A percentile compares a stretch with the other conserved stretches of the same genome.
These are phyloP conservation scores for Hanseniaspora vineae DNA, from an alignment of 805 yeast genomes.

Conservation along the genomic window DNA sequence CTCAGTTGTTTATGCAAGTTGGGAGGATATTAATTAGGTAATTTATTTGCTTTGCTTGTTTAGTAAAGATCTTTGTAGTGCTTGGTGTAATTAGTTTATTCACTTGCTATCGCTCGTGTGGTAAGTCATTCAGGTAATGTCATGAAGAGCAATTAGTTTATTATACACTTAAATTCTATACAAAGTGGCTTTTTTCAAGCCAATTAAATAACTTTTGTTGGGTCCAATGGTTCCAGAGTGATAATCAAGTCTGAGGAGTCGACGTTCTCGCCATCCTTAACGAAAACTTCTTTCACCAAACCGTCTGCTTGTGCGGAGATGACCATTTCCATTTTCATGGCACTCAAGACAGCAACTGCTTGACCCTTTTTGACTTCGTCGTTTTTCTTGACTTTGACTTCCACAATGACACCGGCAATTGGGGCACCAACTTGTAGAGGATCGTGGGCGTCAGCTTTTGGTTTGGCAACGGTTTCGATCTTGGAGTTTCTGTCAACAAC, in stretches of 20 bases:
- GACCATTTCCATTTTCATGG: constrained; percentile 99
- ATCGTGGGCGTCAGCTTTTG: constrained; percentile 80
- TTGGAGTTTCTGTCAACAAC: constrained; percentile 81
- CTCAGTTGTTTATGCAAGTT: too few relatives aligned
- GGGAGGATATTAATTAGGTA: too few relatives aligned
- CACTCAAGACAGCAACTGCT: constrained; percentile 83
- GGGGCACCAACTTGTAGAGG: constrained; percentile 95
- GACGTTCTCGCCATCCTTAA: constrained; percentile 87
- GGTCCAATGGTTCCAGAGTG: constrained; percentile 28
- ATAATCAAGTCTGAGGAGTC: constrained; percentile 87
- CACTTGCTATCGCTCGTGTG: too few relatives aligned
- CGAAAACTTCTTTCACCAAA: constrained; percentile 58
- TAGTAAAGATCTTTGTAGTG: too few relatives aligned
- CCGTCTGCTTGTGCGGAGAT: constrained; percentile 87
- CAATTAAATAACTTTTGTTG: constrained; percentile 4
- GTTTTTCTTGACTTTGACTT: constrained; percentile 81
- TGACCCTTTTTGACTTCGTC: constrained; percentile 92
- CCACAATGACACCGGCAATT: constrained; percentile 98
- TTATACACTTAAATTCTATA: too few relatives aligned
- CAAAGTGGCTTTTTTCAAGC: constrained; percentile 4
- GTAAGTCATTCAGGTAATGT: too few relatives aligned
- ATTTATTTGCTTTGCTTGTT: too few relatives aligned
- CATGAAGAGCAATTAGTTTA: too few relatives aligned
- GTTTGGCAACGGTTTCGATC: constrained; percentile 72
- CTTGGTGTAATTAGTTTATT: too few relatives aligned